Evolutionary conservation across 768 basidiomycete species (phyloP).

Genomic region (Dacryopinax primogenitus): DNA sequence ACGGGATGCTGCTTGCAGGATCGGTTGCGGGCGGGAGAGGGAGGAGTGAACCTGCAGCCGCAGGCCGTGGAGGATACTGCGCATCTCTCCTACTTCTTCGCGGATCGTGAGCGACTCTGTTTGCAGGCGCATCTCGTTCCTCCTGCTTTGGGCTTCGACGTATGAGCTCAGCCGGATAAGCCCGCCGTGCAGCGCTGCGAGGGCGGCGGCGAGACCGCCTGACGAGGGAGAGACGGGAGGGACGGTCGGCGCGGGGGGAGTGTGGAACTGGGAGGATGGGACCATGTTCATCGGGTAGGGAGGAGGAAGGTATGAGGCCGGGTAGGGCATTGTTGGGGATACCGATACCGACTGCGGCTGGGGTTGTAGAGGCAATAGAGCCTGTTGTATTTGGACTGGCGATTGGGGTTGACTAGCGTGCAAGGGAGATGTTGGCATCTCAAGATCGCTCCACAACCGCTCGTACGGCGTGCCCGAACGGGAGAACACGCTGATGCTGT

Average conservation of each 20-base stretch:
- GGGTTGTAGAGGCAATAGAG: background rate
- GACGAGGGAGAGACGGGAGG: constrained; percentile 3
- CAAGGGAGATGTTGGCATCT: background rate
- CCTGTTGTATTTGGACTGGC: background rate
- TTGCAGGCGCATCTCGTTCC: constrained; percentile 51
- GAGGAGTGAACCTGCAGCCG: constrained; percentile 51
- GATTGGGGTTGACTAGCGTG: background rate
- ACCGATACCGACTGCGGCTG: background rate
- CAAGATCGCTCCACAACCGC: background rate
- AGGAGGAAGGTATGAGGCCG: background rate
- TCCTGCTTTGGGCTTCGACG: constrained; percentile 47
- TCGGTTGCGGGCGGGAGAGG: background rate
- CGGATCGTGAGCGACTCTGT: constrained; percentile 59
- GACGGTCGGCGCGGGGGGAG: background rate
- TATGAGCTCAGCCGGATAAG: constrained; percentile 46
- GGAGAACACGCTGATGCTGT: background rate
- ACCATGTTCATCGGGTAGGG: background rate
- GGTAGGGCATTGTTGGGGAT: background rate
- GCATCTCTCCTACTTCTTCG: constrained; percentile 59
- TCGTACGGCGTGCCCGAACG: constrained; percentile 5
- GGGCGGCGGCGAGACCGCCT: background rate
- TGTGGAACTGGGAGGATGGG: background rate
- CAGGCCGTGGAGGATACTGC: constrained; percentile 58
- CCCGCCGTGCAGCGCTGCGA: constrained; percentile 3
- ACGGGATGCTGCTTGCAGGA: background rate